phyloP scores from a whole-genome alignment of 2,329 filamentous ascomycete genomes.

The Sporothrix dimorphospora region DNA sequence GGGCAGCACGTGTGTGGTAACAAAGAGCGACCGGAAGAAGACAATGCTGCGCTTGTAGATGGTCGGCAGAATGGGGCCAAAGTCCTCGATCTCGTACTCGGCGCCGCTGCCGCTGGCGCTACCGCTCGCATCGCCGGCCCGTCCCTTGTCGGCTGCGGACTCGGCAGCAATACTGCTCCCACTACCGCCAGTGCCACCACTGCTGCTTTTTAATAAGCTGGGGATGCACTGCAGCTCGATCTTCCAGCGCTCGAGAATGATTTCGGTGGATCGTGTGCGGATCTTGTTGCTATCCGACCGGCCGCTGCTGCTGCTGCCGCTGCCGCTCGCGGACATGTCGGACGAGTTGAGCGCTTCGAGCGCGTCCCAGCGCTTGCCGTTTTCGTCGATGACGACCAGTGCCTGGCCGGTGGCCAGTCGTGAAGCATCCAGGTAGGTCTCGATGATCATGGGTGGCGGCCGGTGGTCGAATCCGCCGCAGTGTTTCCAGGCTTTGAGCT shows the following conservation, averaged over 20 bases:
- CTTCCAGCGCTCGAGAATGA: constrained; percentile 89
- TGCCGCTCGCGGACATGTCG: constrained; percentile 55
- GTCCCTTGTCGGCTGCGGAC: background rate
- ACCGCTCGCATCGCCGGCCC: background rate
- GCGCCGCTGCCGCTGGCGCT: constrained; percentile 1
- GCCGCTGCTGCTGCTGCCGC: constrained; percentile 34
- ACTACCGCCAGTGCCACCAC: constrained; percentile 2
- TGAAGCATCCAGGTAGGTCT: constrained; percentile 83
- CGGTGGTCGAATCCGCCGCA: constrained; percentile 76
- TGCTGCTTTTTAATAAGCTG: constrained; percentile 27
- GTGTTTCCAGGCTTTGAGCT: constrained; percentile 78
- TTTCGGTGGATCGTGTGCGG: constrained; percentile 56
- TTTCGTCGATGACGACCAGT: constrained; percentile 83
- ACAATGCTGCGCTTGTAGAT: constrained; percentile 98
- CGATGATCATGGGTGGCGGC: constrained; percentile 84
- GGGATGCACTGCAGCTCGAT: constrained; percentile 73
- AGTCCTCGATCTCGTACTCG: constrained; percentile 56
- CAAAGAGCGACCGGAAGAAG: constrained; percentile 86
- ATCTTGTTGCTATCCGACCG: constrained; percentile 39
- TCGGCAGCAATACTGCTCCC: background rate
- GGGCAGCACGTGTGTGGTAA: constrained; percentile 79
- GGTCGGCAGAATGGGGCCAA: constrained; percentile 71
- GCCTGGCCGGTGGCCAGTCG: constrained; percentile 81
- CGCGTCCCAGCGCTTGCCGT: constrained; percentile 92
- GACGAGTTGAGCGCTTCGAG: constrained; percentile 75